Evolutionary conservation across 306 rosid genomes (phyloP).

Genomic region (Lablab purpureus): DNA sequence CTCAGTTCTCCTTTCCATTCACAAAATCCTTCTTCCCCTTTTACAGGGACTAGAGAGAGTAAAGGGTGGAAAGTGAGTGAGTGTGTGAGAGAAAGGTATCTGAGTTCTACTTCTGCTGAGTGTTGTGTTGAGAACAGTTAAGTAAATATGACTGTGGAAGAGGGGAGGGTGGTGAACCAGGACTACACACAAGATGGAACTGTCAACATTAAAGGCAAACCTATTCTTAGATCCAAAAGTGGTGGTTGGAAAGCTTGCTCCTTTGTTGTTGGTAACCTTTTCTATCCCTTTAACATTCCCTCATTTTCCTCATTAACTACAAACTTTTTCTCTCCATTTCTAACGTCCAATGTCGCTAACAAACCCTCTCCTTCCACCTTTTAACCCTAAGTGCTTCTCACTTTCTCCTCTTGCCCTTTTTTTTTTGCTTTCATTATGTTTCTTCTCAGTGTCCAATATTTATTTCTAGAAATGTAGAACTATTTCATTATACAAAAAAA

Average conservation of each 20-base stretch:
- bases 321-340: neutral
- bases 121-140: neutral
- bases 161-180: slow-evolving; percentile 35
- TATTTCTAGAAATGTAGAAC: too few species aligned
- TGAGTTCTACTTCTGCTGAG: neutral
- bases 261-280: slow-evolving; percentile 73
- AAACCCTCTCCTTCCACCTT: neutral
- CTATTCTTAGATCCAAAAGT: slow-evolving; percentile 65
- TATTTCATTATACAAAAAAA: too few species aligned
- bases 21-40: neutral
- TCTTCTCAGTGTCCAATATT: too few species aligned
- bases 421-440: neutral
- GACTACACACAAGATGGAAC: slow-evolving; percentile 84
- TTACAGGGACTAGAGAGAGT: neutral
- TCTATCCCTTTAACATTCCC: neutral
- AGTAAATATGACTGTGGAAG: slow-evolving; percentile 55
- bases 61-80: too few species aligned
- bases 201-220: slow-evolving; percentile 83
- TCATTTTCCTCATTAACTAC: neutral
- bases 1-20: neutral
- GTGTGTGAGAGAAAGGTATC: too few species aligned
- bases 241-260: slow-evolving; percentile 96
- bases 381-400: too few species aligned
- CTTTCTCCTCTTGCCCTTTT: neutral
- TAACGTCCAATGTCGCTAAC: neutral